Conservation (phyloP, 768 basidiomycete genomes). For the Pleurotus eryngii region DNA sequence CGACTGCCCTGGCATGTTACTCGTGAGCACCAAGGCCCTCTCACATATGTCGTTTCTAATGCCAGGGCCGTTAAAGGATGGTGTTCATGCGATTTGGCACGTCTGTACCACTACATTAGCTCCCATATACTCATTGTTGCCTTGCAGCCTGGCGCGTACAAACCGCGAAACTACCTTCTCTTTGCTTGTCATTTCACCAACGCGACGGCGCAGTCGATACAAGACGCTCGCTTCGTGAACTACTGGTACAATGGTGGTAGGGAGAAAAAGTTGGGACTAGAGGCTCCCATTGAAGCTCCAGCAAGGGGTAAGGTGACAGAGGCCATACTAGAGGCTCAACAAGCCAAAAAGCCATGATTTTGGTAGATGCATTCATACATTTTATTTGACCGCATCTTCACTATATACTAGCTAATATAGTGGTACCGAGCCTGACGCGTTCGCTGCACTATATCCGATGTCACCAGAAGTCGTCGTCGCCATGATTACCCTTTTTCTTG, state of each 20-base stretch:
- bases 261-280: constrained; percentile 59
- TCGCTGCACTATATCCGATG: constrained; percentile 13
- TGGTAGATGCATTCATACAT: constrained; percentile 20
- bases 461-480: constrained; percentile 82
- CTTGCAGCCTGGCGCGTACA: constrained; percentile 86
- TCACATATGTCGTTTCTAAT: constrained; percentile 7
- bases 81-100: constrained; percentile 96
- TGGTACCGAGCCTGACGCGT: neutral
- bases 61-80: constrained; percentile 31
- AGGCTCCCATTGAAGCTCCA: constrained; percentile 19
- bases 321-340: constrained; percentile 41
- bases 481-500: constrained; percentile 68
- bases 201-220: constrained; percentile 77
- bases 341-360: constrained; percentile 9
- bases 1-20: constrained; percentile 82
- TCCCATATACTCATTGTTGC: neutral
- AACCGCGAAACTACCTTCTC: constrained; percentile 93
- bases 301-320: constrained; percentile 41
- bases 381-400: neutral
- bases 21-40: constrained; percentile 66
- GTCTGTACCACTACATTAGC: constrained; percentile 18
- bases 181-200: constrained; percentile 95
- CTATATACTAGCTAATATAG: constrained; percentile 5
- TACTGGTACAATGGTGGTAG: constrained; percentile 91
- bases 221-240: constrained; percentile 81